Evolutionary conservation across 176 grass and related monocot genomes (phyloP), one percentile per base, ranked within the genome.

Genomic region (Musa itinerans): DNA sequence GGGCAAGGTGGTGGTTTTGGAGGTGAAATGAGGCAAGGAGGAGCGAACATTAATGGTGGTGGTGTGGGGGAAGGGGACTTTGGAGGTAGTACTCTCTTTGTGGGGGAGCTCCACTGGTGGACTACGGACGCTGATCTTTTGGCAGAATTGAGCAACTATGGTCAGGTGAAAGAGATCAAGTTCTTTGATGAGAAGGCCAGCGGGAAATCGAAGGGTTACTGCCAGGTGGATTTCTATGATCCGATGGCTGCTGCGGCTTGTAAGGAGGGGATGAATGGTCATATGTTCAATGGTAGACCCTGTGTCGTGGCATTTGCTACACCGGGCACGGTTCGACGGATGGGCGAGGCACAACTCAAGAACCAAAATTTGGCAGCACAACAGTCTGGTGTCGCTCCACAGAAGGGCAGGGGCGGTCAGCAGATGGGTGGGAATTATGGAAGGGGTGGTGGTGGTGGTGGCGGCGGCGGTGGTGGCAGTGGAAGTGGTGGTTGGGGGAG

Each of bases 81-180:
- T 11, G 54, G 43, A 9, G 89, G 89, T 15, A 89, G 83, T 14
- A 87, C 78, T 19, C 66, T 96, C 54, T 96, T 96, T 72, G 89
- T 92, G 15, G 92, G 89, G 0, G 92, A 96, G 48, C 92, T 96
- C 21, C 89, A 96, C 78, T 96, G 92, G 92, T 96, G 92, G 92
- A 96, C 92, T 43, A 92, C 92, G 7, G 92, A 96, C 70, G 92
- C 87, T 2, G 89, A 96, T 79, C 84, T 96, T 13, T 86, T 92
- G 76, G 76, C 24, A 2, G 92, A 96, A 75, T 63, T 92, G 21
- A 80, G 80, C 65, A 96, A 92, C 78, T 92, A 92, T 57, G 92
- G 89, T 7, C 89, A 78, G 63, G 84, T 92, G 51, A 96, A 96
- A 78, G 92, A 96, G 77, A 84, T 96, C 53, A 88, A 82, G 52